Conservation (phyloP, 2,329 filamentous ascomycete species). For the Xylaria sp. region DNA sequence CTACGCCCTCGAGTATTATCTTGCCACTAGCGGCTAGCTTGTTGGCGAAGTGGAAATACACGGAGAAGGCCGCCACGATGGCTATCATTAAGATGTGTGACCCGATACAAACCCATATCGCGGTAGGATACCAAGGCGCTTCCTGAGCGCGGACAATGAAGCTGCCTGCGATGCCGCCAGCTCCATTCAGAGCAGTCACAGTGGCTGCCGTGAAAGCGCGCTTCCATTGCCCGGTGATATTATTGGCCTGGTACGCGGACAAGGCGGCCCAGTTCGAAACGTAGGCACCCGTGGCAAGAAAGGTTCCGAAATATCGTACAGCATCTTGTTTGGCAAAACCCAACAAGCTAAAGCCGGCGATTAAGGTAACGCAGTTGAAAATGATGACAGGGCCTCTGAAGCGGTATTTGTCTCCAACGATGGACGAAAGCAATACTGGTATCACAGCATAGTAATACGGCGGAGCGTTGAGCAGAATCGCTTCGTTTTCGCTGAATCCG, state of each 20-base stretch:
- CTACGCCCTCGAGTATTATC: conserved; percentile 60
- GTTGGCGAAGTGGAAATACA: conserved; percentile 66
- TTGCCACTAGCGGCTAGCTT: conserved; percentile 58
- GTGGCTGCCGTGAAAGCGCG: conserved; percentile 69
- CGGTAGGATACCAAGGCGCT: conserved; percentile 71
- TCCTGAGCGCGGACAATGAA: conserved; percentile 72
- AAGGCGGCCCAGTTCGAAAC: conserved; percentile 76
- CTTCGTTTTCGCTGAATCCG: conserved; percentile 62
- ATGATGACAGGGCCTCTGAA: conserved; percentile 71
- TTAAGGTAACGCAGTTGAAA: conserved; percentile 72
- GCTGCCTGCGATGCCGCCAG: conserved; percentile 72
- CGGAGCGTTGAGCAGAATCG: conserved; percentile 72
- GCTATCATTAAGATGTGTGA: conserved; percentile 69
- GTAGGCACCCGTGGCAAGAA: conserved; percentile 74
- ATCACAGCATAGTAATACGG: conserved; percentile 76
- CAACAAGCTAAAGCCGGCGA: conserved; percentile 73
- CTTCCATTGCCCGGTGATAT: conserved; percentile 73
- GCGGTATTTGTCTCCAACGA: conserved; percentile 69
- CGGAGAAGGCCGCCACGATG: conserved; percentile 62
- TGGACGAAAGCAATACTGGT: conserved; percentile 70
- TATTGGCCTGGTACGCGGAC: conserved; percentile 71
- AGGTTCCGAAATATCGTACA: conserved; percentile 72
- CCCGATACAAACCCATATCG: conserved; percentile 75
- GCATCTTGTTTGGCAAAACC: conserved; percentile 69
- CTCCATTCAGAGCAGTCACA: conserved; percentile 69